phyloP scores from a whole-genome alignment of 106 monocot species.

The Hemerocallis citrina region DNA sequence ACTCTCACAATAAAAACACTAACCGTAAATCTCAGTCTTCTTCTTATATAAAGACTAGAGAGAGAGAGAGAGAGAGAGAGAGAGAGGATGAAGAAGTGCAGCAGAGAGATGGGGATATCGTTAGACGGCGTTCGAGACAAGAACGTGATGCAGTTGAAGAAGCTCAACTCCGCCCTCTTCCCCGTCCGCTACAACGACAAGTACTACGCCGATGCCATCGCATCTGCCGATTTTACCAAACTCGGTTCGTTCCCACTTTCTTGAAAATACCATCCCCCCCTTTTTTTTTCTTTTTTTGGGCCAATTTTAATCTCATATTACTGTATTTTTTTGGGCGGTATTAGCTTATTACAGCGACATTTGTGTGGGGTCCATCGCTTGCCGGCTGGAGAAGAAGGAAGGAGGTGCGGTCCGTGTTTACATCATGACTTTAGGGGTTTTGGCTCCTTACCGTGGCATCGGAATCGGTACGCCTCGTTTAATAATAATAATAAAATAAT shows the following conservation, averaged over 20 bases:
- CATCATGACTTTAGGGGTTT: constrained; percentile 91
- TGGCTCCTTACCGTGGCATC: constrained; percentile 83
- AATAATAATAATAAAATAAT: too few relatives aligned
- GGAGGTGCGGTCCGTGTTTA: constrained; percentile 67
- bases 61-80: too few relatives aligned
- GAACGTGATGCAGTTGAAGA: constrained; percentile 99
- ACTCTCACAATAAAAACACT: too few relatives aligned
- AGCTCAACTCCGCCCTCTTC: constrained; percentile 94
- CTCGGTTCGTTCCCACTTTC: constrained; percentile 66
- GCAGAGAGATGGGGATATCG: constrained; percentile 29
- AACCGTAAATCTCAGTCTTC: too few relatives aligned
- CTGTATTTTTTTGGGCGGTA: not conserved
- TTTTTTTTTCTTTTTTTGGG: not conserved
- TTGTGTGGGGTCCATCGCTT: constrained; percentile 89
- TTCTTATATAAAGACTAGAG: too few relatives aligned
- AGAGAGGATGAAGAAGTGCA: not conserved
- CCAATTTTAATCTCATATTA: not conserved
- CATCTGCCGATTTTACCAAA: constrained; percentile 85
- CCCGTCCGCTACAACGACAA: constrained; percentile 99
- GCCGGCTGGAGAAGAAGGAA: constrained; percentile 86
- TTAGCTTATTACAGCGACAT: constrained; percentile 92
- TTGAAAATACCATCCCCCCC: not conserved
- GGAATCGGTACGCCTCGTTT: constrained; percentile 86
- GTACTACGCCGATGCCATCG: constrained; percentile 89
- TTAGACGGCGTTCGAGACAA: constrained; percentile 82